A percentile compares a stretch with the other conserved stretches of the same genome.
phyloP scores from a whole-genome alignment of 495 filamentous ascomycete genomes.

The Cercophora samala region DNA sequence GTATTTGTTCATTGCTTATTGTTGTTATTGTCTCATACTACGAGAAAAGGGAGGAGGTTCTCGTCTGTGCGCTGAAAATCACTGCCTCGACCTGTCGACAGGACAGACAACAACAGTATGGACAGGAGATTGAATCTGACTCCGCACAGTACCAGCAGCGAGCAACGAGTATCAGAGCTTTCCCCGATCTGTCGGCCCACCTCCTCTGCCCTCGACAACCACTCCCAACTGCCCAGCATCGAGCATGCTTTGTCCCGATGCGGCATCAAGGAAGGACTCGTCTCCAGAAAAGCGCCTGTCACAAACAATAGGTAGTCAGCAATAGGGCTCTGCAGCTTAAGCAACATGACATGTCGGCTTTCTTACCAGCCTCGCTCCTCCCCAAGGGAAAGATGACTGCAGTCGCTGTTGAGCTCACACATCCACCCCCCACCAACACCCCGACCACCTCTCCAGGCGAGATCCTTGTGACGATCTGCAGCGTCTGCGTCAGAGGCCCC shows the following conservation, averaged over 20 bases:
- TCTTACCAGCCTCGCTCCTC: constrained; percentile 87
- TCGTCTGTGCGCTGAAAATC: constrained; percentile 13
- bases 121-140: not conserved
- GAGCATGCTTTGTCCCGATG: constrained; percentile 18
- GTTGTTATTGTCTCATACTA: not conserved
- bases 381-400: constrained; percentile 66
- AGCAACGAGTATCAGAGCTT: constrained; percentile 14
- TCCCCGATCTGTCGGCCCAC: constrained; percentile 9
- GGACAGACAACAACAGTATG: not conserved
- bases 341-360: not conserved
- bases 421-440: constrained; percentile 81
- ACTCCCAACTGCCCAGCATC: constrained; percentile 39
- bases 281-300: constrained; percentile 72
- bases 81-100: not conserved
- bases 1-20: not conserved
- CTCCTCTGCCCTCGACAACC: constrained; percentile 28
- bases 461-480: constrained; percentile 32
- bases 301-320: constrained; percentile 2
- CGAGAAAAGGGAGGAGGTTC: constrained; percentile 9
- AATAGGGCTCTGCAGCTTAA: not conserved
- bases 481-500: constrained; percentile 29
- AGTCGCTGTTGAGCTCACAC: constrained; percentile 75
- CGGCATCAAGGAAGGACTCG: constrained; percentile 55
- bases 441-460: constrained; percentile 58
- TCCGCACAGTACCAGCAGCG: constrained; percentile 2